These are phyloP conservation scores for Aspergillus thermomutatus DNA, from an alignment of 2,329 filamentous ascomycete species.

Conservation along the genomic window DNA sequence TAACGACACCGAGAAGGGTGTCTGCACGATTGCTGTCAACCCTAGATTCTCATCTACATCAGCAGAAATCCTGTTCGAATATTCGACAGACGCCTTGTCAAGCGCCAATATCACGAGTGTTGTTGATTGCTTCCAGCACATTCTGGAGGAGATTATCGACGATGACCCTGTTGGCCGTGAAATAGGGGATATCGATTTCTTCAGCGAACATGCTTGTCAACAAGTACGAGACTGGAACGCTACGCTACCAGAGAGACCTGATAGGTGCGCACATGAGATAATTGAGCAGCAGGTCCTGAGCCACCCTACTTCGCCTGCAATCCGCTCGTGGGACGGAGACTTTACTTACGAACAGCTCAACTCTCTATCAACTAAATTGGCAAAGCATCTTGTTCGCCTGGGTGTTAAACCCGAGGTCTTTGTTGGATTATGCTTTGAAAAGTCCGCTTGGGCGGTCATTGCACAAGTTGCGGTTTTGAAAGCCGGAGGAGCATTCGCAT, in stretches of 20 bases:
- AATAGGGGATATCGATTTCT: constrained; percentile 29
- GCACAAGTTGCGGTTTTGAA: constrained; percentile 41
- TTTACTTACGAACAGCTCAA: constrained; percentile 39
- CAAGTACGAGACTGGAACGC: constrained; percentile 35
- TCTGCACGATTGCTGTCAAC: constrained; percentile 27
- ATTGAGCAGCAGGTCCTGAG: constrained; percentile 30
- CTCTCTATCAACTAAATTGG: constrained; percentile 34
- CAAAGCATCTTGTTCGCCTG: constrained; percentile 33
- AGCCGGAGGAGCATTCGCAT: constrained; percentile 42
- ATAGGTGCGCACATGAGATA: constrained; percentile 36
- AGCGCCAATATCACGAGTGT: constrained; percentile 27
- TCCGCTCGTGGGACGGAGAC: constrained; percentile 35
- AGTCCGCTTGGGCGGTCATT: constrained; percentile 43
- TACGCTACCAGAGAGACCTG: constrained; percentile 23
- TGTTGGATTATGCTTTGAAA: constrained; percentile 42
- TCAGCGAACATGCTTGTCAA: constrained; percentile 28
- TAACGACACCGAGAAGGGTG: background rate
- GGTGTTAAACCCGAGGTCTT: constrained; percentile 40
- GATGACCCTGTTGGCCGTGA: constrained; percentile 5
- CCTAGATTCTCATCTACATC: constrained; percentile 23
- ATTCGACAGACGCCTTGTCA: constrained; percentile 51
- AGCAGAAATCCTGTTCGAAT: constrained; percentile 52
- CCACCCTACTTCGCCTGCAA: constrained; percentile 24
- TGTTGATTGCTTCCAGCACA: constrained; percentile 31
- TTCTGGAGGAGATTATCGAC: constrained; percentile 27